Base-by-base conservation (phyloP, 306 rosid species). In the Citrullus amarus region DNA sequence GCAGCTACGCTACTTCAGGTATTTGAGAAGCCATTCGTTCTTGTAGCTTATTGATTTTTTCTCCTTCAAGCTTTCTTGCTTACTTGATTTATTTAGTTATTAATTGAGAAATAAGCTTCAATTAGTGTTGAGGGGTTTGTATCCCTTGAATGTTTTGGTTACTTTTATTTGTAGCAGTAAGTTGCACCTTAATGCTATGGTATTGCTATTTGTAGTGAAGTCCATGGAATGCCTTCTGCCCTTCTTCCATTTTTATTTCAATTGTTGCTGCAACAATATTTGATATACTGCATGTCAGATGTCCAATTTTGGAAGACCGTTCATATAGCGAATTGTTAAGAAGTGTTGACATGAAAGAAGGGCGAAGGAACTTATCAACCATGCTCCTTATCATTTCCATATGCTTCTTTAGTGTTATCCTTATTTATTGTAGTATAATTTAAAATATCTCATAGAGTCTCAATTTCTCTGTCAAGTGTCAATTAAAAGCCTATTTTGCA, bases 1-100 rank as follows among this genome's bases (percentile, higher is more conserved):
- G 91, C 91, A 6, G 71, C 79, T 18, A 36, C 84, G 54, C 34
- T 53, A 55, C 32, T 74, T 80, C 89, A 85, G 89, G 91, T 88
- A 76, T 39, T 62, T 82, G 38, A 78, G 36, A 72, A 25, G 53
- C 44, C 38, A 18, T 59, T 30, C 14, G 1, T 80, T 70, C 12
- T 25, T 58, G 55, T 25, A 13, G 48, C 22, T 72, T 20, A 41
- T 58, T 8, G 18, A 56, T 20, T 43, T 34, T 44, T 80, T 66
- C 18, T 80, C 55, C 54, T 63, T 51, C 1, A 9, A 72, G 60
- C 44, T 50, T 50, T 48, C 43, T 73, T 73, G 28, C 39, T 28
- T 73, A 51, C 9, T 51, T 28, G 22, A 43, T 51, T 70, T 28
- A 73, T 30, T 8, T 32, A 73, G 77, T 30, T 48, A 6, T 48